Evolutionary conservation across 202 grass and related monocot species (phyloP).

Genomic region (Schoenoplectus triqueter): DNA sequence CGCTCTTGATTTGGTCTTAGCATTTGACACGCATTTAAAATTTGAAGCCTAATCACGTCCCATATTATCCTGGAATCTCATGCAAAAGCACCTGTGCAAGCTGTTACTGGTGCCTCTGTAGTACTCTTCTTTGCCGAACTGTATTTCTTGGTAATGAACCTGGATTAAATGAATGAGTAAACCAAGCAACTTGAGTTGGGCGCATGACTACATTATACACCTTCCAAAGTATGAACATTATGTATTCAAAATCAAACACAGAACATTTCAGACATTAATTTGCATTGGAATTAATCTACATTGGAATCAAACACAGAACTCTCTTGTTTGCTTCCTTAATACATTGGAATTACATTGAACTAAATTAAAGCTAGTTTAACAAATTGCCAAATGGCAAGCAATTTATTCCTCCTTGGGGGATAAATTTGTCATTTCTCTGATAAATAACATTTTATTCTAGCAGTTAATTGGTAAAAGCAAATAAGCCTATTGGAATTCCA

Average conservation of each 20-base stretch:
- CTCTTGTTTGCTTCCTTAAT: background rate
- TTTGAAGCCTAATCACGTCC: background rate
- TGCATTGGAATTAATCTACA: too few relatives aligned
- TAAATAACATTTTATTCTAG: conserved; percentile 17
- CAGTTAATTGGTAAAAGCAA: background rate
- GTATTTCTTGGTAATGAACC: conserved; percentile 92
- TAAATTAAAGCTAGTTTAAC: background rate
- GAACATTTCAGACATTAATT: background rate
- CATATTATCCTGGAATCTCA: conserved; percentile 1
- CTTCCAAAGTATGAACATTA: background rate
- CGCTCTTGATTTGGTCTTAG: background rate
- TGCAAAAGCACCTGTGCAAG: conserved; percentile 58
- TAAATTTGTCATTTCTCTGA: background rate
- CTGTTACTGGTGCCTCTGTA: conserved; percentile 56
- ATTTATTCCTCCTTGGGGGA: background rate
- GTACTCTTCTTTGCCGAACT: conserved; percentile 65
- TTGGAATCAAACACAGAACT: too few relatives aligned
- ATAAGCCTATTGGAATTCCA: background rate
- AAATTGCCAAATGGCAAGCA: background rate
- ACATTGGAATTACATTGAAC: background rate
- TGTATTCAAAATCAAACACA: conserved; percentile 28
- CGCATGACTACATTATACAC: conserved; percentile 19
- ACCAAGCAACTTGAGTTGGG: conserved; percentile 31
- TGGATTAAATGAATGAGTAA: conserved; percentile 43
- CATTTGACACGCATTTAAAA: conserved; percentile 8